Evolutionary conservation across 192 early-diverging fungal genomes (phyloP).

Genomic region (Coemansia javaensis): DNA sequence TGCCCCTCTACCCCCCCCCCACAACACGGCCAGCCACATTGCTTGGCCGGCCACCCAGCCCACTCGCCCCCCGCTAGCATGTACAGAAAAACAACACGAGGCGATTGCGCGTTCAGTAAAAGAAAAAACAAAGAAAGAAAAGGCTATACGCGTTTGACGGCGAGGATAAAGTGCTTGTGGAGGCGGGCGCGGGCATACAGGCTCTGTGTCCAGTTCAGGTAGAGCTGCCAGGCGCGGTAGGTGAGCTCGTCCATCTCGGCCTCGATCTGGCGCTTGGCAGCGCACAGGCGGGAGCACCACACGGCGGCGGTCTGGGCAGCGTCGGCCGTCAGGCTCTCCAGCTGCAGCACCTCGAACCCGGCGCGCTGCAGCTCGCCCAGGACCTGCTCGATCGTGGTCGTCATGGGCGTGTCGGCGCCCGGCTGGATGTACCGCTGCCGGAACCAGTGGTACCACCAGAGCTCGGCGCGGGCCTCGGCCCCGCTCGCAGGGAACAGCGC

Average conservation of each 20-base stretch:
- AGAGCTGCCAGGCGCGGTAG: slow-evolving; percentile 48
- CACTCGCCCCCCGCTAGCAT: too few species aligned
- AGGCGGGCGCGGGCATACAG: slow-evolving; percentile 40
- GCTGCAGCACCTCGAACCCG: slow-evolving; percentile 43
- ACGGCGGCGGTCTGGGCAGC: slow-evolving; percentile 35
- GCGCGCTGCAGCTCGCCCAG: slow-evolving; percentile 43
- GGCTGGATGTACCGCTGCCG: slow-evolving; percentile 41
- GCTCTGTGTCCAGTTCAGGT: slow-evolving; percentile 51
- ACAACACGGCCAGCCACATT: too few species aligned
- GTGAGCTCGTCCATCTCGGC: slow-evolving; percentile 35
- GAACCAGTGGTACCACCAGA: slow-evolving; percentile 53
- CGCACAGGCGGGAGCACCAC: slow-evolving; percentile 38
- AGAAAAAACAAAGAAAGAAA: too few species aligned
- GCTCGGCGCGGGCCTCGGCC: slow-evolving; percentile 39
- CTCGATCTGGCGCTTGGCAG: slow-evolving; percentile 44
- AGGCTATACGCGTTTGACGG: slow-evolving; percentile 35
- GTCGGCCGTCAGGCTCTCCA: slow-evolving; percentile 48
- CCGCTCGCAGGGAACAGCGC: slow-evolving; percentile 9
- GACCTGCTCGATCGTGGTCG: slow-evolving; percentile 34
- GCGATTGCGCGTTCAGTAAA: too few species aligned
- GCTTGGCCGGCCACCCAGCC: too few species aligned
- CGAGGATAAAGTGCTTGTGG: slow-evolving; percentile 44
- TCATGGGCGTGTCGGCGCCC: slow-evolving; percentile 42
- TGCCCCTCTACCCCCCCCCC: too few species aligned
- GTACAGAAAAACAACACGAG: too few species aligned